A percentile compares a stretch with the other conserved stretches of the same genome.
These are phyloP conservation scores for Alternaria gaisen DNA, from an alignment of 2,329 filamentous ascomycete species.

Conservation along the genomic window DNA sequence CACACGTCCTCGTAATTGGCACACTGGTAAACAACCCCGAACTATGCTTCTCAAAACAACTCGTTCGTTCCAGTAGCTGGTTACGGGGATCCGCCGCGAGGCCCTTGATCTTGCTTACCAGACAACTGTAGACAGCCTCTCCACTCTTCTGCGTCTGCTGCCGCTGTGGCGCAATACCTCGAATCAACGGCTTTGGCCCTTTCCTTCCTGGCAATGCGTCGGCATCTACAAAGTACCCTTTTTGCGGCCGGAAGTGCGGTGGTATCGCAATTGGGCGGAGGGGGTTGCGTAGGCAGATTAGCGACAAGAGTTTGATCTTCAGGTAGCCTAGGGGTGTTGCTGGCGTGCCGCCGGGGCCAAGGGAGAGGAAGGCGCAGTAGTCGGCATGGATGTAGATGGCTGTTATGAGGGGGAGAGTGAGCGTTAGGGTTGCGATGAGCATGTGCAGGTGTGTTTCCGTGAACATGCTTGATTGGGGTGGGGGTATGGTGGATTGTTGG, in stretches of 20 bases:
- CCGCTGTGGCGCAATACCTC: conserved; percentile 82
- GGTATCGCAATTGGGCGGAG: conserved; percentile 66
- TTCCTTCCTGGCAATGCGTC: conserved; percentile 66
- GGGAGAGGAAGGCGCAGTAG: conserved; percentile 76
- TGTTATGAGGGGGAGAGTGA: conserved; percentile 38
- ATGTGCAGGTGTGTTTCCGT: conserved; percentile 6
- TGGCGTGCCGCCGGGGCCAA: conserved; percentile 83
- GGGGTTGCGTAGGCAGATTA: conserved; percentile 77
- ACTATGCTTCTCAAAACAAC: conserved; percentile 84
- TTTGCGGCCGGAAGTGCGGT: conserved; percentile 60
- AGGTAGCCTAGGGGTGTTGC: conserved; percentile 77
- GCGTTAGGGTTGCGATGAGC: conserved; percentile 10
- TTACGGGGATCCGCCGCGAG: conserved; percentile 40
- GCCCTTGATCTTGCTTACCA: conserved; percentile 29
- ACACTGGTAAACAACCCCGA: conserved; percentile 75
- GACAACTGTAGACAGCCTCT: conserved; percentile 55
- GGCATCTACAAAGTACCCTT: conserved; percentile 64
- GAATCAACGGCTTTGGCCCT: conserved; percentile 72
- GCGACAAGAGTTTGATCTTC: conserved; percentile 74
- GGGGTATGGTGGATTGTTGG: background rate
- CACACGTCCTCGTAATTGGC: conserved; percentile 73
- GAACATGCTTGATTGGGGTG: conserved; percentile 2
- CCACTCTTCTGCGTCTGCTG: conserved; percentile 75
- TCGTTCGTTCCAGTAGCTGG: conserved; percentile 63
- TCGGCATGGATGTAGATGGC: conserved; percentile 67